Percentiles rank a stretch among this genome's conserved stretches.
These are phyloP conservation scores for Tilletiaria anomala DNA, from an alignment of 1,284 basidiomycete genomes.

Conservation along the genomic window DNA sequence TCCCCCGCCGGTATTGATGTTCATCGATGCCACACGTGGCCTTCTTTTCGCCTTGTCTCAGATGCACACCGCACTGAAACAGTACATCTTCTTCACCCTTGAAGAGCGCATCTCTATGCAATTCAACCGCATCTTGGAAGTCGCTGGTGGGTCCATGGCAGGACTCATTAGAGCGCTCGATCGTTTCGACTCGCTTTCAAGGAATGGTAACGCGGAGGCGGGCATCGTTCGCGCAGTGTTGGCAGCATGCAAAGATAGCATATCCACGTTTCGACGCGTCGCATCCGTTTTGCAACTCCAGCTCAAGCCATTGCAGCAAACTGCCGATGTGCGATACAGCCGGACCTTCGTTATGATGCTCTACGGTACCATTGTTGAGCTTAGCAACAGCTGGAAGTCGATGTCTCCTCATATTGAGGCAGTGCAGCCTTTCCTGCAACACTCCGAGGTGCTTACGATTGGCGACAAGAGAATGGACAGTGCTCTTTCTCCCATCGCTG, in stretches of 20 bases:
- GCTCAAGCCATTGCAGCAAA: constrained; percentile 52
- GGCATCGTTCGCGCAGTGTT: constrained; percentile 63
- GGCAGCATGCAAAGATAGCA: constrained; percentile 69
- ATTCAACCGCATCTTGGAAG: constrained; percentile 22
- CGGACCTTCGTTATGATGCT: constrained; percentile 74
- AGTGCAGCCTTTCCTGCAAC: constrained; percentile 42
- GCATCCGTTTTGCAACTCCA: constrained; percentile 68
- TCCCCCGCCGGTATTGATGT: constrained; percentile 55
- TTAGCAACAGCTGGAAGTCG: constrained; percentile 67
- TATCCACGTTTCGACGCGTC: constrained; percentile 72
- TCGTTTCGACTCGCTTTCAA: constrained; percentile 72
- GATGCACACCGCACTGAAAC: constrained; percentile 73
- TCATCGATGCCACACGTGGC: constrained; percentile 76
- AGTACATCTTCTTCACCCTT: constrained; percentile 71
- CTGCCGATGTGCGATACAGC: constrained; percentile 73
- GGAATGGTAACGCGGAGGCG: constrained; percentile 55
- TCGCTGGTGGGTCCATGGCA: constrained; percentile 66
- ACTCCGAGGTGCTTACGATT: background rate
- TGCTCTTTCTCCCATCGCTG: no score
- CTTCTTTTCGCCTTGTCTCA: constrained; percentile 86
- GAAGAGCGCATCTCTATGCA: constrained; percentile 56
- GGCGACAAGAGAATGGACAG: constrained; percentile 3
- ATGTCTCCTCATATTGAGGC: constrained; percentile 61
- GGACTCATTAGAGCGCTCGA: constrained; percentile 78
- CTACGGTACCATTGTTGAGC: constrained; percentile 78